Percentiles rank a stretch among this genome's conserved stretches.
Conservation (phyloP, 176 grass and related monocot genomes). For the Phoenix dactylifera region DNA sequence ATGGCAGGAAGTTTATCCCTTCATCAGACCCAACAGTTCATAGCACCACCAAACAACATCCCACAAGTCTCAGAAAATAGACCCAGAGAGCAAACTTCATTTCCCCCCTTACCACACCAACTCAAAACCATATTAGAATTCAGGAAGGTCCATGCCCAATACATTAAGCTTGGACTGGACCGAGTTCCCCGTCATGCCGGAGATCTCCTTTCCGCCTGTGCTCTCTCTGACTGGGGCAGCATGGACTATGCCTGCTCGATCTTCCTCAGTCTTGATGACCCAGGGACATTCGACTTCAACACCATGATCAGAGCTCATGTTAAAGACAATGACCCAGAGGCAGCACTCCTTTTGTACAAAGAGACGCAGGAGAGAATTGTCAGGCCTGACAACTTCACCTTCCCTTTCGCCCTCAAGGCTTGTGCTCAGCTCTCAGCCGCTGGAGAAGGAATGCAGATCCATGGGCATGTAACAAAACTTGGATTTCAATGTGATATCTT, state of each 20-base stretch:
- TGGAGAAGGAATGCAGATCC: conserved; percentile 41
- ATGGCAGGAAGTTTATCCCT: conserved; percentile 49
- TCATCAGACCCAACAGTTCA: conserved; percentile 31
- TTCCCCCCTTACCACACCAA: conserved; percentile 11
- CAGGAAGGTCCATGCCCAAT: conserved; percentile 35
- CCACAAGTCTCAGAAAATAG: conserved; percentile 15
- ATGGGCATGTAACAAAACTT: conserved; percentile 49
- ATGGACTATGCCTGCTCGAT: conserved; percentile 60
- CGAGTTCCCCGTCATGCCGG: conserved; percentile 28
- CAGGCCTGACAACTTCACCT: conserved; percentile 51
- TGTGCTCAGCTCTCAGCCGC: conserved; percentile 34
- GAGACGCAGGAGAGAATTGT: conserved; percentile 35
- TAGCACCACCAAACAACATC: conserved; percentile 13
- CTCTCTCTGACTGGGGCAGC: conserved; percentile 49
- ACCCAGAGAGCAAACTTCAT: conserved; percentile 25
- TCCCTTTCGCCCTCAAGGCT: conserved; percentile 60
- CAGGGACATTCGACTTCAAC: conserved; percentile 72
- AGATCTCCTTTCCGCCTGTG: conserved; percentile 48
- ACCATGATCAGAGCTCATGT: conserved; percentile 56
- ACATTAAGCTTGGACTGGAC: conserved; percentile 63
- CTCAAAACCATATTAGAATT: conserved; percentile 37
- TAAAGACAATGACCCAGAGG: conserved; percentile 19
- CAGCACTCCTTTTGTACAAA: conserved; percentile 34
- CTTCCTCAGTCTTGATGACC: conserved; percentile 54
- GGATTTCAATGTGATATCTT: conserved; percentile 44